Evolutionary conservation across 352 stramenopile species (phyloP), one percentile per base, ranked within the genome.

Genomic region (Phytopythium litorale): DNA sequence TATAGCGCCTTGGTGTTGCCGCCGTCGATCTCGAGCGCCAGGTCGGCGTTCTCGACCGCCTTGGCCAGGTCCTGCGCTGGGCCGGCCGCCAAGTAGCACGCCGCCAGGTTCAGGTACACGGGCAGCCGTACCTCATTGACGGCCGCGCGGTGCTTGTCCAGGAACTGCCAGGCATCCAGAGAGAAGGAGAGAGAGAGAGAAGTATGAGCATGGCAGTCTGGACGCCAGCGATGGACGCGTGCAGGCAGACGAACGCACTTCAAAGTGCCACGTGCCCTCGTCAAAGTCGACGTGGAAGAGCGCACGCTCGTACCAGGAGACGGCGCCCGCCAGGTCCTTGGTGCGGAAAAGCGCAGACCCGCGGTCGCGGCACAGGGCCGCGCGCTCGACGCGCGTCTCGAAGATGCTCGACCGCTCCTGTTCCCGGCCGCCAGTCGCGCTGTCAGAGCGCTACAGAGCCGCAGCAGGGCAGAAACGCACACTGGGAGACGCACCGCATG

Each of bases 1-100:
- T 95, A 96, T 35, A 95, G 62, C n/a, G 84, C 88, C 63, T 96
- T 96, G 61, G 87, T 68, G 60, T 93, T 94, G 9, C 84, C 66
- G 4, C 74, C 60, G n/a, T 96, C 84, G 49, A 93, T 91, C 45
- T 55, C 63, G 46, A 96, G 76, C 28, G 84, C 88, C 21, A 82
- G 51, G 35, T 91, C 65, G 5, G 78, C 76, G n/a, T 92, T 81
- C 56, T 92, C 78, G 12, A 85, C 60, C 15, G 80, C 83, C 56
- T 92, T 91, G 0, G 50, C 57, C 38, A 77, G 38, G 21, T 78
- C 64, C 56, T 88, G 72, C 9, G 67, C 58, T 6, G 62, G 46
- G 30, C 67, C 64, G 25, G 88, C 74, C 18, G 70, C 52, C 30
- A 94, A 60, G 45, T 87, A 91, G 65, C 81, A 92, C 56, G 86